These are phyloP conservation scores for Chrysanthemum lavandulifolium DNA, from an alignment of 129 eudicot genomes.

Conservation along the genomic window DNA sequence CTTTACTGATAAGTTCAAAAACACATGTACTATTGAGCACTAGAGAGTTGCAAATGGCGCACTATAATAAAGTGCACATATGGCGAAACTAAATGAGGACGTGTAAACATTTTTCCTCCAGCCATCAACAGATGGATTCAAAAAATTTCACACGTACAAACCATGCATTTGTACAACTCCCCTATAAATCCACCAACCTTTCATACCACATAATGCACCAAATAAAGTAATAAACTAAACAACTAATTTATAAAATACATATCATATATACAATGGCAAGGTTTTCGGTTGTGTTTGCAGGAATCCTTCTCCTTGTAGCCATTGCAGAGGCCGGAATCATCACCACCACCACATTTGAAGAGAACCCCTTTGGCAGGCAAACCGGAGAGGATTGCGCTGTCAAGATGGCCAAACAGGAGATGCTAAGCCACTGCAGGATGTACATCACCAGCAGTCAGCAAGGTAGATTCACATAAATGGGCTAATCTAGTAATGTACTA, in stretches of 20 bases:
- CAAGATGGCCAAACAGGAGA: conserved; percentile 12
- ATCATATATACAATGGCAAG: background rate
- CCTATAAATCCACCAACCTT: background rate
- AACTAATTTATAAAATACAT: background rate
- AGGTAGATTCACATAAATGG: background rate
- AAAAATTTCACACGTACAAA: background rate
- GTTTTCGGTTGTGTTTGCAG: background rate
- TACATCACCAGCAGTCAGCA: background rate
- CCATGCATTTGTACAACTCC: background rate
- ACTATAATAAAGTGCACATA: too few species aligned
- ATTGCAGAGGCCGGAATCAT: background rate
- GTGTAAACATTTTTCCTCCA: background rate
- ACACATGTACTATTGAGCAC: too few species aligned
- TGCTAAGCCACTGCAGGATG: conserved; percentile 36
- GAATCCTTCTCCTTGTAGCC: background rate
- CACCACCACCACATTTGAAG: background rate
- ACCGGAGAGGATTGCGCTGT: background rate
- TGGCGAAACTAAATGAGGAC: background rate
- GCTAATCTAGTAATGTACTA: background rate
- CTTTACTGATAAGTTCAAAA: too few species aligned
- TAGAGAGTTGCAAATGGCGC: too few species aligned
- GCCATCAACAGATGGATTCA: background rate
- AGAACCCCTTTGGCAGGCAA: background rate
- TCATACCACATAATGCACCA: background rate
- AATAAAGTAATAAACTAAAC: background rate